These are phyloP conservation scores for Ceratopteris richardii DNA, from an alignment of 75 land plant genomes.

Conservation along the genomic window DNA sequence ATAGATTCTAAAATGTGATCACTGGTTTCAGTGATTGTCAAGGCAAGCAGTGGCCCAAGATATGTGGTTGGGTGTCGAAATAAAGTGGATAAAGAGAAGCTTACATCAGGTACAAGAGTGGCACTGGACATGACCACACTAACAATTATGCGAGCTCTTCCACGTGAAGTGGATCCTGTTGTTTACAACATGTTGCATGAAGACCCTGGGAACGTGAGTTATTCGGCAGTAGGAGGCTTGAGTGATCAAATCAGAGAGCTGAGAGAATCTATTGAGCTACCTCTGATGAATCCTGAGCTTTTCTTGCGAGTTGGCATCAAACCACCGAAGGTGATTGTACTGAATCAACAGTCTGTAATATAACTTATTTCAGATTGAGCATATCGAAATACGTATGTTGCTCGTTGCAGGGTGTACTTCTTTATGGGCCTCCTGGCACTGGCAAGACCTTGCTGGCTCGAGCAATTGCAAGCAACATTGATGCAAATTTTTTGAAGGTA, in stretches of 20 bases:
- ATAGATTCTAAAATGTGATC: no score
- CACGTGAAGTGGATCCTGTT: slow-evolving; percentile 92
- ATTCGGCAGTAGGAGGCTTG: slow-evolving; percentile 92
- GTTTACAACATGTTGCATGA: slow-evolving; percentile 96
- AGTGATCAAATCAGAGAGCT: slow-evolving; percentile 91
- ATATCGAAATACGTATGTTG: no score
- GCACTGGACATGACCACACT: slow-evolving; percentile 98
- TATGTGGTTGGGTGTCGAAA: slow-evolving; percentile 96
- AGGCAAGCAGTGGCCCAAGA: slow-evolving; percentile 97
- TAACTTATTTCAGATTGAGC: no score
- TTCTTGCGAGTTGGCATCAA: slow-evolving; percentile 77
- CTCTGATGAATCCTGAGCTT: slow-evolving; percentile 88
- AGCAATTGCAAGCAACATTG: slow-evolving; percentile 96
- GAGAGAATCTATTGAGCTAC: slow-evolving; percentile 92
- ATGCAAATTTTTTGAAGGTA: slow-evolving; percentile 92
- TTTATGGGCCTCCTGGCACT: slow-evolving; percentile 97
- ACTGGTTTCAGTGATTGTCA: slow-evolving; percentile 86
- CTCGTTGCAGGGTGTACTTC: slow-evolving; percentile 75
- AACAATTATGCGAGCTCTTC: slow-evolving; percentile 90
- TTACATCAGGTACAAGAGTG: slow-evolving; percentile 88
- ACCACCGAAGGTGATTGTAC: slow-evolving; percentile 49
- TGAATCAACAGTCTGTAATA: no score
- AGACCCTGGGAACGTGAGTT: slow-evolving; percentile 95
- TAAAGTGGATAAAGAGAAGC: slow-evolving; percentile 89
- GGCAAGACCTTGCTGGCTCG: slow-evolving; percentile 92